A percentile compares a stretch with the other conserved stretches of the same genome.
Evolutionary conservation across 352 stramenopile genomes (phyloP).

Genomic region (Globisporangium sylvaticum): DNA sequence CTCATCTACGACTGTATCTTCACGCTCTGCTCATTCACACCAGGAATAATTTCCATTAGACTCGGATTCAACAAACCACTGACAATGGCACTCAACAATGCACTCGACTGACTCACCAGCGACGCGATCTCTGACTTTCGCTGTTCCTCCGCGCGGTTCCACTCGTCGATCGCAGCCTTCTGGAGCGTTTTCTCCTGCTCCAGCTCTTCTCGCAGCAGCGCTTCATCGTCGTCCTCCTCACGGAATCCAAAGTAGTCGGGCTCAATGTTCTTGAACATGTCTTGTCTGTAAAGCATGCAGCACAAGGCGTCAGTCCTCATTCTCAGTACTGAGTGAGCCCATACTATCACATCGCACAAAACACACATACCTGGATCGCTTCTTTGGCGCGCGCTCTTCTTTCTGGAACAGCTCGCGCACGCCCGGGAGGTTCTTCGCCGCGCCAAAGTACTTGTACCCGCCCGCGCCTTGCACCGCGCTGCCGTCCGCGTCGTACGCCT

Average conservation of each 20-base stretch:
- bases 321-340: too few relatives aligned
- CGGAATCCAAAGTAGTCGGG: slow-evolving; percentile 80
- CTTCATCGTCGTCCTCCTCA: slow-evolving; percentile 58
- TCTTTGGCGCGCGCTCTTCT: slow-evolving; percentile 53
- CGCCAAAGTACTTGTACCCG: slow-evolving; percentile 97
- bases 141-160: slow-evolving; percentile 44
- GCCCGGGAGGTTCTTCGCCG: slow-evolving; percentile 93
- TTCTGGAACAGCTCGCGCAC: slow-evolving; percentile 94
- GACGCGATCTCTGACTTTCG: slow-evolving; percentile 33
- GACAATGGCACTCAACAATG: not conserved
- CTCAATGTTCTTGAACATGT: slow-evolving; percentile 91
- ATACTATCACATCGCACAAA: not conserved
- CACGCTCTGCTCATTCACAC: slow-evolving; percentile 5
- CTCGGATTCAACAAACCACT: too few relatives aligned
- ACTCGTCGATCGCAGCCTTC: slow-evolving; percentile 48
- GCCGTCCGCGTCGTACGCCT: slow-evolving; percentile 77
- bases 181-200: slow-evolving; percentile 40
- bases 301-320: not conserved
- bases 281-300: slow-evolving; percentile 23
- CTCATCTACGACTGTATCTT: slow-evolving; percentile 13
- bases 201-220: slow-evolving; percentile 42
- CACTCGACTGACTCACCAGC: slow-evolving; percentile 26
- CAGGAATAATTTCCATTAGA: not conserved
- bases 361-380: slow-evolving; percentile 32
- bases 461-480: slow-evolving; percentile 51